These are phyloP conservation scores for Colletotrichum endophyticum DNA, from an alignment of 2,329 filamentous ascomycete species.

Conservation along the genomic window DNA sequence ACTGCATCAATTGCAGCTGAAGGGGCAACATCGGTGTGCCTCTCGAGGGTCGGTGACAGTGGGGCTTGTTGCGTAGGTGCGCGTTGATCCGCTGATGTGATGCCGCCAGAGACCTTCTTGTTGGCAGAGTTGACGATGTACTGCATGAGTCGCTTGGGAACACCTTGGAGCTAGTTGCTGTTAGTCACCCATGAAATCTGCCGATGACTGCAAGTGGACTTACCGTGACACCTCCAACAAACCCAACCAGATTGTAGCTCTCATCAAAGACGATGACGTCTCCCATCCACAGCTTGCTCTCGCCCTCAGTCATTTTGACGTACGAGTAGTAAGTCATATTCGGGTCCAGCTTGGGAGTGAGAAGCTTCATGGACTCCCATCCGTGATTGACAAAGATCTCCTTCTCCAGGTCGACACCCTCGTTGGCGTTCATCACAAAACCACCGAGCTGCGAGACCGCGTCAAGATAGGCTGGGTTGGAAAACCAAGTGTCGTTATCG, in stretches of 20 bases:
- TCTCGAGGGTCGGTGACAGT: not conserved
- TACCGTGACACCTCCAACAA: not conserved
- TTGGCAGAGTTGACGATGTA: conserved; percentile 56
- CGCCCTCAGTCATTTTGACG: not conserved
- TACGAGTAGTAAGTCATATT: conserved; percentile 41
- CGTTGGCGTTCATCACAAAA: conserved; percentile 65
- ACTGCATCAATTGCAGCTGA: not conserved
- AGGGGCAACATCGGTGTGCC: not conserved
- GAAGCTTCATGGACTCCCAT: conserved; percentile 55
- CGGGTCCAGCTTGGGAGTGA: conserved; percentile 48
- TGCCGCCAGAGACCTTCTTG: conserved; percentile 44
- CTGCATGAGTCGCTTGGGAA: conserved; percentile 69
- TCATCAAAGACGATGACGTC: not conserved
- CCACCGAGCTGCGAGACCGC: conserved; percentile 31
- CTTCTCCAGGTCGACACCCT: conserved; percentile 58
- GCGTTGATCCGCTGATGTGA: conserved; percentile 46
- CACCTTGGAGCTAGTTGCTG: conserved; percentile 60
- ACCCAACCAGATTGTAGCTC: not conserved
- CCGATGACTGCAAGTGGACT: rapidly evolving
- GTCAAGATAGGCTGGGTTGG: not conserved
- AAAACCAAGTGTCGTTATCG: not conserved
- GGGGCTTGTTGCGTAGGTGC: not conserved
- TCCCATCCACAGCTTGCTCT: not conserved
- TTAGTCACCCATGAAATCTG: rapidly evolving
- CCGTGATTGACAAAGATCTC: conserved; percentile 64